A percentile compares a stretch with the other conserved stretches of the same genome.
These are phyloP conservation scores for Leucosporidium scottii DNA, from an alignment of 768 basidiomycete species.

Conservation along the genomic window DNA sequence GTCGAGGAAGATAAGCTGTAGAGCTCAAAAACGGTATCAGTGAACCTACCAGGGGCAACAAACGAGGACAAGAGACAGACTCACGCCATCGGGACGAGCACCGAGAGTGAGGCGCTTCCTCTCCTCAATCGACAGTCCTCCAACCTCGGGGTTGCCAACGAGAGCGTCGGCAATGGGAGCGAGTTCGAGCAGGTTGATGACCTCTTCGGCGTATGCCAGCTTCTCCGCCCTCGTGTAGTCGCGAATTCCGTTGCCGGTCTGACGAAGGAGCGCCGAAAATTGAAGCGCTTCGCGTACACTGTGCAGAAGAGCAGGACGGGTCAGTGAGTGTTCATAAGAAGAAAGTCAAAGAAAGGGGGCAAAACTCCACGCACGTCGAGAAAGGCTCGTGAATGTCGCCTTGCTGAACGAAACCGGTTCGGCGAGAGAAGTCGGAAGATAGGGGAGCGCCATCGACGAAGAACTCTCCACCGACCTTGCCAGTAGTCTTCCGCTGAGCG, in stretches of 20 bases:
- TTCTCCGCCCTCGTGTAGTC: constrained; percentile 37
- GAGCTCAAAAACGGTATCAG: no score
- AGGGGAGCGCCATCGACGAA: constrained; percentile 44
- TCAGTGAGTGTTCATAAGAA: no score
- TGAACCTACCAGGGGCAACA: no score
- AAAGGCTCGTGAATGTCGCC: constrained; percentile 23
- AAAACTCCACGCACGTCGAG: neutral
- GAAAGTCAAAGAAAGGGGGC: no score
- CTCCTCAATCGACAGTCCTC: constrained; percentile 43
- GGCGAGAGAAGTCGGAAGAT: constrained; percentile 43
- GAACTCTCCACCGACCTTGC: constrained; percentile 45
- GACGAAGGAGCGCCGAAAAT: constrained; percentile 45
- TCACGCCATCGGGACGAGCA: constrained; percentile 64
- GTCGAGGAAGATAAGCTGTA: constrained; percentile 65
- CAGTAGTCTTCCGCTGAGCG: constrained; percentile 40
- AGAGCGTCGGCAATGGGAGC: constrained; percentile 47
- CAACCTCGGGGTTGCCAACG: constrained; percentile 45
- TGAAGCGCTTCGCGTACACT: constrained; percentile 22
- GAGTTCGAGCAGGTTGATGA: constrained; percentile 45
- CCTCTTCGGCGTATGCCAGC: constrained; percentile 43
- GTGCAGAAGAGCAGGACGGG: neutral
- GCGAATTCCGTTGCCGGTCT: constrained; percentile 40
- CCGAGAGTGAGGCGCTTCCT: constrained; percentile 63
- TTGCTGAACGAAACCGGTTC: constrained; percentile 45
- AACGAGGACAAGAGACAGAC: no score